Evolutionary conservation across 2,329 filamentous ascomycete genomes (phyloP).

Genomic region (Hymenoscyphus repandus): DNA sequence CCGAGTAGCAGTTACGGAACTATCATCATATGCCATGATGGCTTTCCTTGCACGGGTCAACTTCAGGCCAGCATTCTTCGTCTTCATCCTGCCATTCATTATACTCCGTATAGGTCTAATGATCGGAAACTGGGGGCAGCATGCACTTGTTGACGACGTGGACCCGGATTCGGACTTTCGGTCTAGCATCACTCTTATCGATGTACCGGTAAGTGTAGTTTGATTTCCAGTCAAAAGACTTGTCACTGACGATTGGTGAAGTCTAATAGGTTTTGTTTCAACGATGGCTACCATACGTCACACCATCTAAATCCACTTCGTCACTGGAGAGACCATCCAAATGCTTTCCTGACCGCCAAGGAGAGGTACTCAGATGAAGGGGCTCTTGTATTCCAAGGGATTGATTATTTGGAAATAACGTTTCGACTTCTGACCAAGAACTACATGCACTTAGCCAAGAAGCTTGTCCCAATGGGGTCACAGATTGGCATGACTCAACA

Average conservation of each 20-base stretch:
- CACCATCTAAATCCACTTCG: slow-evolving; percentile 74
- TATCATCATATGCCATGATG: slow-evolving; percentile 52
- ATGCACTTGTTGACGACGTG: slow-evolving; percentile 70
- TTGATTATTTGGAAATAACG: slow-evolving; percentile 76
- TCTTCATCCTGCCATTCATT: slow-evolving; percentile 60
- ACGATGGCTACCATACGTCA: slow-evolving; percentile 77
- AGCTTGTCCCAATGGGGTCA: slow-evolving; percentile 68
- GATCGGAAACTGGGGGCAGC: slow-evolving; percentile 81
- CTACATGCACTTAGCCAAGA: slow-evolving; percentile 62
- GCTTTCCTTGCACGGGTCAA: slow-evolving; percentile 47
- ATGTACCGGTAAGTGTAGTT: slow-evolving; percentile 60
- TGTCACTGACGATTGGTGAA: slow-evolving; percentile 31
- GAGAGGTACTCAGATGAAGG: slow-evolving; percentile 58
- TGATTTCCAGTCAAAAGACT: not conserved
- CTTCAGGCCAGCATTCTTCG: slow-evolving; percentile 48
- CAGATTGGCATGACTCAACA: slow-evolving; percentile 63
- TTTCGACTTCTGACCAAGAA: slow-evolving; percentile 63
- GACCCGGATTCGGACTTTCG: slow-evolving; percentile 74
- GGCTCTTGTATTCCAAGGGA: slow-evolving; percentile 73
- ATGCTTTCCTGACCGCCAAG: slow-evolving; percentile 67
- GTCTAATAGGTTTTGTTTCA: slow-evolving; percentile 79
- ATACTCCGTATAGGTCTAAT: slow-evolving; percentile 67
- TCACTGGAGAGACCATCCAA: slow-evolving; percentile 77
- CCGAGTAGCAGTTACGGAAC: slow-evolving; percentile 57
- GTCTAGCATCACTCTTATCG: slow-evolving; percentile 74